These are phyloP conservation scores for Mentha longifolia DNA, from an alignment of 257 asterid species.

Conservation along the genomic window DNA sequence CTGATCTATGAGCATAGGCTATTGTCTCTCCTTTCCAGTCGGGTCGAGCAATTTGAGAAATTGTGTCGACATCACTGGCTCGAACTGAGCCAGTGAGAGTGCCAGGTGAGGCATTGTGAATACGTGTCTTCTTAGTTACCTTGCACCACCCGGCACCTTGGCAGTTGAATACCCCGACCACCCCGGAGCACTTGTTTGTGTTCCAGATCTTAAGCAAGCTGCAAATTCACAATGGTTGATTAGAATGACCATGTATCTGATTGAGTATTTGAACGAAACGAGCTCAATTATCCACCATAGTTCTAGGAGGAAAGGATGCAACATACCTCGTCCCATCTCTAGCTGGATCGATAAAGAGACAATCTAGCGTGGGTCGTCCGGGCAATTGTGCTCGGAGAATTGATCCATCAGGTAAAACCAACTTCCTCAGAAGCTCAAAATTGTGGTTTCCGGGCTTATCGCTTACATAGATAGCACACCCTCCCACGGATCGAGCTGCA, in stretches of 20 bases:
- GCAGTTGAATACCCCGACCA: constrained; percentile 95
- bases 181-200: constrained; percentile 69
- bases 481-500: constrained; percentile 92
- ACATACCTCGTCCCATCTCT: constrained; percentile 86
- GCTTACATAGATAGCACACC: constrained; percentile 82
- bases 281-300: neutral
- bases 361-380: constrained; percentile 89
- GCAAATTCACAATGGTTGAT: constrained; percentile 46
- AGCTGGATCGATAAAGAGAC: constrained; percentile 90
- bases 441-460: constrained; percentile 95
- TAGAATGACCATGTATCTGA: too few relatives aligned
- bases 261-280: constrained; percentile 20
- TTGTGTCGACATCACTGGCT: constrained; percentile 66
- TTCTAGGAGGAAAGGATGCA: neutral
- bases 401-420: constrained; percentile 94
- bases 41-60: constrained; percentile 71
- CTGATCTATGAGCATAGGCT: constrained; percentile 68
- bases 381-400: constrained; percentile 89
- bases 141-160: constrained; percentile 99
- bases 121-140: constrained; percentile 74
- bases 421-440: constrained; percentile 83
- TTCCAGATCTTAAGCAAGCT: constrained; percentile 99
- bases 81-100: constrained; percentile 80
- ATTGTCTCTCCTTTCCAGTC: constrained; percentile 81
- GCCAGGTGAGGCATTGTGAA: constrained; percentile 88